Evolutionary conservation across 1,284 basidiomycete species (phyloP), one percentile per base, ranked within the genome.

Genomic region (Takashimella tepidaria): DNA sequence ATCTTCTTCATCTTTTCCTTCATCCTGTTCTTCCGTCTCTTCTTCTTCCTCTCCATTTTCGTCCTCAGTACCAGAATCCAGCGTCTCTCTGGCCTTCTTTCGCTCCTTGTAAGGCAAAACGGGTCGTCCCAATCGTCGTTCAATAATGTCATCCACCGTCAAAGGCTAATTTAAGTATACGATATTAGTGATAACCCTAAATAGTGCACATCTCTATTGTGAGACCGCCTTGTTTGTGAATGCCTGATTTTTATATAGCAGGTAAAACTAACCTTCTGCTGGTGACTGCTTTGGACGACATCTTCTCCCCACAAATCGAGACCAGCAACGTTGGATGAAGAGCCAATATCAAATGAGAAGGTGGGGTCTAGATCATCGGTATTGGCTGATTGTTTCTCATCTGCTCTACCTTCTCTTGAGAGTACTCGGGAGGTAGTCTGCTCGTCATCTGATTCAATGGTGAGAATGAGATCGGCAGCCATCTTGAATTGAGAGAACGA

Each of bases 91-190:
- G 50, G 69, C 77, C 54, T 84, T 72, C 76, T 88, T 87, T 54
- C 84, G 79, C 70, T 88, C 87, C 26, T 75, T 75, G 69, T 57
- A 64, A 59, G 59, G 54, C 53, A 62, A 59, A 47, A 68, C 54
- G 41, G 60, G 68, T 72, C 63, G 77, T 67, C 52, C 77, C 51
- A 78, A 82, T 53, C 86, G 79, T 54, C 85, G 79, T 45, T 84
- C 84, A 65, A 93, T 92, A 61, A 95, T 96, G 68, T 96, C 90
- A 75, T 96, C 89, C 10, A 97, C 86, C 44, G 87, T 90, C 47
- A 96, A 83, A 13, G 87, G 84, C 67, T 83, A 50, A n/a, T n/a
- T n/a, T n/a, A n/a, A n/a, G n/a, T n/a, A n/a, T n/a, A n/a, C n/a
- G n/a, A n/a, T n/a, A n/a, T n/a, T n/a, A n/a, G n/a, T n/a, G n/a